These are phyloP conservation scores for Eutypella sp. DNA, from an alignment of 2,329 filamentous ascomycete species.

Conservation along the genomic window DNA sequence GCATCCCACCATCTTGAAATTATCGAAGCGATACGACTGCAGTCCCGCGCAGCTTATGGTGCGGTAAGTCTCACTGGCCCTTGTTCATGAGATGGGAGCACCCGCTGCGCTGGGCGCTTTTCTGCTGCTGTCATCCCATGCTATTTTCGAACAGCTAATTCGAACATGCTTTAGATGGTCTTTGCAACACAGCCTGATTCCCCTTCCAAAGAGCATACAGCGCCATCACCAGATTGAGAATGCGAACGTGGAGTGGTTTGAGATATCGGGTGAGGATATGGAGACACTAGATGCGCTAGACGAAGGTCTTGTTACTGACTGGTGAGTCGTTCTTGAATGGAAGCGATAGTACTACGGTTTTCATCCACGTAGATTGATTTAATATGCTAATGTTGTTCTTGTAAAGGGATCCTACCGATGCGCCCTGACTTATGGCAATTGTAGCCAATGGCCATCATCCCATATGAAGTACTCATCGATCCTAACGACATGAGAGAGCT, in stretches of 20 bases:
- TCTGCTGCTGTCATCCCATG: not conserved
- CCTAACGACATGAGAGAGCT: no score
- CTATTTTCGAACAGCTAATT: not conserved
- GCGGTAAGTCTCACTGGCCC: slow-evolving; percentile 27
- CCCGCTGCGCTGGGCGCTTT: no score
- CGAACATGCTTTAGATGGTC: slow-evolving; percentile 53
- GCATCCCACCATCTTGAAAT: slow-evolving; percentile 55
- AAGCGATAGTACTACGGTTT: not conserved
- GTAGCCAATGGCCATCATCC: no score
- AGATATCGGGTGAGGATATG: slow-evolving; percentile 61
- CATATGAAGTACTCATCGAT: no score
- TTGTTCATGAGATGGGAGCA: no score
- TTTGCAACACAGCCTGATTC: slow-evolving; percentile 67
- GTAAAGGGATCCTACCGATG: not conserved
- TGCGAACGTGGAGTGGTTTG: slow-evolving; percentile 53
- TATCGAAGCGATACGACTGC: slow-evolving; percentile 65
- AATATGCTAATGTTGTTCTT: not conserved
- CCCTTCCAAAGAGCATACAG: slow-evolving; percentile 67
- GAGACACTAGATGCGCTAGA: slow-evolving; percentile 58
- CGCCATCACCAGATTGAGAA: slow-evolving; percentile 62
- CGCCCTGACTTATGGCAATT: no score
- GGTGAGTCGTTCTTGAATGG: slow-evolving; percentile 36
- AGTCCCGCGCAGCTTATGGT: slow-evolving; percentile 71
- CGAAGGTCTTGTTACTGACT: slow-evolving; percentile 68
- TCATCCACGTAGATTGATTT: not conserved